Base-by-base conservation (phyloP, 352 stramenopile species). In the Phytophthora macrochlamydospora region DNA sequence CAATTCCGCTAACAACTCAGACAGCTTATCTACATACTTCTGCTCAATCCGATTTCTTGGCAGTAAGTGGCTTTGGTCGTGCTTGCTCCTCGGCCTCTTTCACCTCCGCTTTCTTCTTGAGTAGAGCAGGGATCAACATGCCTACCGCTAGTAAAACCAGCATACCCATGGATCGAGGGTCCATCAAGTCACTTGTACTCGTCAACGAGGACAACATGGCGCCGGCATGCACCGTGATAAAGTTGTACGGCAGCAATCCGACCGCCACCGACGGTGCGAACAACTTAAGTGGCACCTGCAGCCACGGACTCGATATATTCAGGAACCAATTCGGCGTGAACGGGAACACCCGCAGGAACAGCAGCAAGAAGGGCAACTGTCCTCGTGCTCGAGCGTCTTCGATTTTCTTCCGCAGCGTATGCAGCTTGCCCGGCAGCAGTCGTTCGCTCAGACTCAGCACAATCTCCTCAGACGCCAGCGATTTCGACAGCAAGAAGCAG, bases 291-390 rank as follows among this genome's bases (percentile, higher is more conserved):
- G 85, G 84, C 50, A 95, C 83, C 62, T 87, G 66, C 6, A 92
- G 73, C 82, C 87, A 93, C 44, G 87, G 85, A 75, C 83, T 91
- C 24, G 85, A 76, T 48, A 93, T 67, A 66, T 95, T 95, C 38
- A 94, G 72, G 57, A 95, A 87, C 87, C 87, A 95, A 59, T 95
- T 93, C 37, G 87, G 85, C 52, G 85, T 89, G 67, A 93, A 92
- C 4, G 87, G 87, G 53, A 95, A 93, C 29, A 95, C 76, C 29
- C 87, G 76, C 61, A 95, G 59, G 58, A 91, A 93, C 6, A 93
- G 70, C 60, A 94, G 65, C 62, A 92, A 49, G 58, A 79, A 93
- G 0, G 81, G 69, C 35, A 95, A 59, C 28, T 83, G 71, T 2
- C 77, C 73, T 29, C 75, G 73, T 4, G 74, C 61, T 24, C 69